These are phyloP conservation scores for Lentinula guzmanii DNA, from an alignment of 768 basidiomycete species.

Conservation along the genomic window DNA sequence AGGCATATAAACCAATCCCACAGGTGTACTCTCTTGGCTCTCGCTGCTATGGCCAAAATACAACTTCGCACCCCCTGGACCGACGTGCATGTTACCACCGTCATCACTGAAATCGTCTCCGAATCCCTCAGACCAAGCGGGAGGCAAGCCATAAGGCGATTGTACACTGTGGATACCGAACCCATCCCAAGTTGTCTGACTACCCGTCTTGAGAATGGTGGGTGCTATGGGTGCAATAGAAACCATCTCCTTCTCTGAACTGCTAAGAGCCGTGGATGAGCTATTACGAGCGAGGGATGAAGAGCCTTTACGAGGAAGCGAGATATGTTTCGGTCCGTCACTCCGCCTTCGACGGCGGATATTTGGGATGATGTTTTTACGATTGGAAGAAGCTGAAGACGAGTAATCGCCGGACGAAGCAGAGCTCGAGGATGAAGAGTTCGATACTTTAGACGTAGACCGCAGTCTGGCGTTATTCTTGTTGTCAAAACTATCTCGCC, in stretches of 20 bases:
- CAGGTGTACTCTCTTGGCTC: conserved; percentile 35
- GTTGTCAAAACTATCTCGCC: conserved; percentile 16
- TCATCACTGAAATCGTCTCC: conserved; percentile 34
- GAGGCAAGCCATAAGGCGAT: conserved; percentile 4
- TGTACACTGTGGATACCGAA: conserved; percentile 15
- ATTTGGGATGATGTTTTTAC: neutral
- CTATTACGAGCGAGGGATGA: conserved; percentile 22
- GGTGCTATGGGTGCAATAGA: conserved; percentile 48
- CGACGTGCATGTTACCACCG: conserved; percentile 4
- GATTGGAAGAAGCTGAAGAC: conserved; percentile 14
- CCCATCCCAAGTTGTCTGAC: conserved; percentile 34
- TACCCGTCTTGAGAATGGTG: conserved; percentile 80
- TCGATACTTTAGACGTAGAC: conserved; percentile 39
- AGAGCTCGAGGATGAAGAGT: conserved; percentile 32
- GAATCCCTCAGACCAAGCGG: conserved; percentile 39
- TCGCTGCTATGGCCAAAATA: conserved; percentile 11
- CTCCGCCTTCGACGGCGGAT: conserved; percentile 4
- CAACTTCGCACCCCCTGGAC: conserved; percentile 13
- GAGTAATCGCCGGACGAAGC: conserved; percentile 19
- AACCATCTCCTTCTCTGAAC: conserved; percentile 16
- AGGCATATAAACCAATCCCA: conserved; percentile 72
- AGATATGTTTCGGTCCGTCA: conserved; percentile 6
- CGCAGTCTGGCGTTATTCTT: conserved; percentile 20
- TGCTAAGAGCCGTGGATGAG: conserved; percentile 16
- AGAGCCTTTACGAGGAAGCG: neutral